Conservation (phyloP, 2,329 filamentous ascomycete species). For the Fonsecaea pedrosoi region DNA sequence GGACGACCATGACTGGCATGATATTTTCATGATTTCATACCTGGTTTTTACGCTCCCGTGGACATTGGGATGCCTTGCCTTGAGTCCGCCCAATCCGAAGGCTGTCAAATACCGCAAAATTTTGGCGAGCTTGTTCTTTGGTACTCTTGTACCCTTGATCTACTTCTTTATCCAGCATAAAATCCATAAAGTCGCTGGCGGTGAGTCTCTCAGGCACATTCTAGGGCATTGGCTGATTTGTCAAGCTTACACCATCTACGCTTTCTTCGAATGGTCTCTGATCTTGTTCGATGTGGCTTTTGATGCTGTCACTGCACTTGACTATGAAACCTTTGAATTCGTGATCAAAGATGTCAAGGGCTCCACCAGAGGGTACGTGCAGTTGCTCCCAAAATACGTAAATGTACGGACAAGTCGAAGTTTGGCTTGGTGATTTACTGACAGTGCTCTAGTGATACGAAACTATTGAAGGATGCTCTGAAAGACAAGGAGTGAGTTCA, state of each 20-base stretch:
- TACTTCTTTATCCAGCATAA: constrained; percentile 99
- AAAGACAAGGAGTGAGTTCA: constrained; percentile 76
- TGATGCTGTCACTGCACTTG: constrained; percentile 89
- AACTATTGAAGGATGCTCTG: constrained; percentile 53
- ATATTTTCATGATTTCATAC: constrained; percentile 99
- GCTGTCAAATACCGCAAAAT: constrained; percentile 90
- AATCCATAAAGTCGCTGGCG: constrained; percentile 89
- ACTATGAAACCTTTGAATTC: constrained; percentile 89
- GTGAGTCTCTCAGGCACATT: constrained; percentile 60
- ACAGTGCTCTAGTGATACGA: constrained; percentile 56
- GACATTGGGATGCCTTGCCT: constrained; percentile 86
- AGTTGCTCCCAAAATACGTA: constrained; percentile 88
- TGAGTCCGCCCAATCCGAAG: constrained; percentile 82
- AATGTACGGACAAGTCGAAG: constrained; percentile 58
- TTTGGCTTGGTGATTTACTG: constrained; percentile 46
- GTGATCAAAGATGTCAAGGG: constrained; percentile 88
- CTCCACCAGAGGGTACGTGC: constrained; percentile 96
- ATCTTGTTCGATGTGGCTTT: constrained; percentile 96
- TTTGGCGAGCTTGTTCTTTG: constrained; percentile 83
- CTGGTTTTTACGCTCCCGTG: constrained; percentile 92
- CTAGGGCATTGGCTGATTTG: constrained; percentile 18
- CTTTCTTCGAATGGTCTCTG: constrained; percentile 97
- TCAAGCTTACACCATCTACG: constrained; percentile 92
- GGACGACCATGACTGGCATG: constrained; percentile 97
- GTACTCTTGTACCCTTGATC: constrained; percentile 83